Conservation (phyloP, 2,329 filamentous ascomycete species). For the Clonostachys rosea region DNA sequence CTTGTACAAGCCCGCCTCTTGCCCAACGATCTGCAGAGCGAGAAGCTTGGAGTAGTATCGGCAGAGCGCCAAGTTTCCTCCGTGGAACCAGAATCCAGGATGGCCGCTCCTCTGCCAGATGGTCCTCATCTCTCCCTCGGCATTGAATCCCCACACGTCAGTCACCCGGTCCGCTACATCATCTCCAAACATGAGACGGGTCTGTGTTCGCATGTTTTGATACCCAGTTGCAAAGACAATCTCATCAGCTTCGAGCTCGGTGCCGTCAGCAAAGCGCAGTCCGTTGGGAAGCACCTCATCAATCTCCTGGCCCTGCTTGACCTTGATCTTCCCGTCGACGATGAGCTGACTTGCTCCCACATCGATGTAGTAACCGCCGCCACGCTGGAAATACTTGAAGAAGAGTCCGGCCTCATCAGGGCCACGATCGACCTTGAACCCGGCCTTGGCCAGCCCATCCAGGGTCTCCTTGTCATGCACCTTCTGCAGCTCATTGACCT, state of each 20-base stretch:
- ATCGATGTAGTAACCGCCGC: constrained; percentile 68
- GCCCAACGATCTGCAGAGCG: constrained; percentile 46
- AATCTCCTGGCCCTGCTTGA: constrained; percentile 56
- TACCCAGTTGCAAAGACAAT: constrained; percentile 62
- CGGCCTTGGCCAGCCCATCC: constrained; percentile 43
- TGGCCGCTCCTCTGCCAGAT: constrained; percentile 59
- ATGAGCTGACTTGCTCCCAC: constrained; percentile 61
- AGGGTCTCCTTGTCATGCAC: constrained; percentile 30
- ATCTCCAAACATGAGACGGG: constrained; percentile 57
- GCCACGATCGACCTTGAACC: constrained; percentile 57
- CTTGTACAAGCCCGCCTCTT: constrained; percentile 28
- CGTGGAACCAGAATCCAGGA: constrained; percentile 62
- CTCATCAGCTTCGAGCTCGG: constrained; percentile 53
- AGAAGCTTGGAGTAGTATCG: constrained; percentile 53
- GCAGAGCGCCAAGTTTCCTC: constrained; percentile 59
- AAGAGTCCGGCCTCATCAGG: constrained; percentile 52
- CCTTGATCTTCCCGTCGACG: constrained; percentile 56
- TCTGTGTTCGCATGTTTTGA: constrained; percentile 62
- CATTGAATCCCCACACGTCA: constrained; percentile 60
- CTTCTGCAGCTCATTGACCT: constrained; percentile 22
- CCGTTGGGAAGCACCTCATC: constrained; percentile 38
- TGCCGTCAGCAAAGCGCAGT: constrained; percentile 47
- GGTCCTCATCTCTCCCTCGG: constrained; percentile 48
- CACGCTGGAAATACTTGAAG: constrained; percentile 59
- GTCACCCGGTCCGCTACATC: constrained; percentile 51